A percentile compares a stretch with the other conserved stretches of the same genome.
phyloP scores from a whole-genome alignment of 805 yeast genomes.

The Barnettozyma botsteinii region DNA sequence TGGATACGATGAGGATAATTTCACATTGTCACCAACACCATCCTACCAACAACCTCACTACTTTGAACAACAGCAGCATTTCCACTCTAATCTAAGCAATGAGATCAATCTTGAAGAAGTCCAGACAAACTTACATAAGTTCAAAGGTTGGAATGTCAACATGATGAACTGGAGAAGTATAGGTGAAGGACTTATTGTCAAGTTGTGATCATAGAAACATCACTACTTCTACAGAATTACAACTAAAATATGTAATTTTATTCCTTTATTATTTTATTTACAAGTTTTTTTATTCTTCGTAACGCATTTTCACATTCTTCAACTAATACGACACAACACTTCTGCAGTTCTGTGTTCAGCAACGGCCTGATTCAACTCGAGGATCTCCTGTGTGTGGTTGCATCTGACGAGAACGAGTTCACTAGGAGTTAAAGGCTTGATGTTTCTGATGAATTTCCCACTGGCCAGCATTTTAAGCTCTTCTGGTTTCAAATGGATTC shows the following conservation, averaged over 20 bases:
- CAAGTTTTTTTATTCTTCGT: slow-evolving; percentile 1
- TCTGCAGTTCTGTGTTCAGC: slow-evolving; percentile 66
- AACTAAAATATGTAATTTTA: too few relatives aligned
- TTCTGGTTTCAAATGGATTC: slow-evolving; percentile 52
- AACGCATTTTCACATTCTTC: slow-evolving; percentile 5
- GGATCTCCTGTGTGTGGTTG: slow-evolving; percentile 40
- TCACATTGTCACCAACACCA: slow-evolving; percentile 22
- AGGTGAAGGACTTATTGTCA: slow-evolving; percentile 59
- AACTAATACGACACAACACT: slow-evolving; percentile 72
- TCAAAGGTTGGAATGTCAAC: slow-evolving; percentile 85
- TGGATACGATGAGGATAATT: slow-evolving; percentile 17
- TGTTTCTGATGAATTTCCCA: slow-evolving; percentile 69
- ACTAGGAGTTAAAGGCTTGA: slow-evolving; percentile 82
- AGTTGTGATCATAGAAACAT: slow-evolving; percentile 29
- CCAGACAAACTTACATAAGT: slow-evolving; percentile 54
- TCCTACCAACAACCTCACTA: slow-evolving; percentile 13
- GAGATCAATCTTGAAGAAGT: slow-evolving; percentile 42
- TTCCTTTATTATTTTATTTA: slow-evolving; percentile 7
- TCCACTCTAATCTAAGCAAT: slow-evolving; percentile 13
- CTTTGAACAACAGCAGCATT: slow-evolving; percentile 3
- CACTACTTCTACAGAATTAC: neutral
- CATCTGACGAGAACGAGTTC: slow-evolving; percentile 71
- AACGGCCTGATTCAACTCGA: slow-evolving; percentile 85
- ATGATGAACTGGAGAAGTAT: slow-evolving; percentile 77
- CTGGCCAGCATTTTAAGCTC: slow-evolving; percentile 71